These are phyloP conservation scores for Pythium myriotylum DNA, from an alignment of 352 stramenopile genomes.

Conservation along the genomic window DNA sequence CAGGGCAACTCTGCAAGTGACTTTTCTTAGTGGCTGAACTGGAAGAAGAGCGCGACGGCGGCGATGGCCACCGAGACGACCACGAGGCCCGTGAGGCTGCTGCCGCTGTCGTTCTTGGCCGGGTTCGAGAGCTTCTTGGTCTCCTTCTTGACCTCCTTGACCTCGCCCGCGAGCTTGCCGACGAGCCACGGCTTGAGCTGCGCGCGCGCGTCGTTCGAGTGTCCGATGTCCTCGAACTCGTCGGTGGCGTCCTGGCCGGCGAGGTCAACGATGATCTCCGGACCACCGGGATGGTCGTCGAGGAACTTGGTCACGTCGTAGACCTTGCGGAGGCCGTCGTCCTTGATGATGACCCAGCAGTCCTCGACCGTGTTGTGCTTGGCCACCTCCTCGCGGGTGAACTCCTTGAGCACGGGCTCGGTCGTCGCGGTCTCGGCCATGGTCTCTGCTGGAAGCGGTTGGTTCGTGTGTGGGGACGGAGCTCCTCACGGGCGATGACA, in stretches of 20 bases:
- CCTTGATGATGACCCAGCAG: slow-evolving; percentile 86
- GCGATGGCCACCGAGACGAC: slow-evolving; percentile 55
- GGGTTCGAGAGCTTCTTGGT: slow-evolving; percentile 24
- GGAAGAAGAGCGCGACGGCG: slow-evolving; percentile 60
- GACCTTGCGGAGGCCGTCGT: slow-evolving; percentile 86
- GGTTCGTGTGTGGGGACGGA: slow-evolving; percentile 5
- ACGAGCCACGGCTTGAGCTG: slow-evolving; percentile 94
- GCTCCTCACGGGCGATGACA: background rate
- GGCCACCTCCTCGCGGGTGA: slow-evolving; percentile 92
- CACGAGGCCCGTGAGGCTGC: slow-evolving; percentile 46
- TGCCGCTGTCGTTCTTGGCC: slow-evolving; percentile 44
- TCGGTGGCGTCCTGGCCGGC: slow-evolving; percentile 92
- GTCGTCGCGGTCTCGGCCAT: slow-evolving; percentile 1
- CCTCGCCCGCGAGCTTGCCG: slow-evolving; percentile 84
- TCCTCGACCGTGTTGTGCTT: slow-evolving; percentile 82
- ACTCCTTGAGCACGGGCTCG: slow-evolving; percentile 67
- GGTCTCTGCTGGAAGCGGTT: background rate
- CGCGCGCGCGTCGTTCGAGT: slow-evolving; percentile 95
- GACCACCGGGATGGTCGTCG: slow-evolving; percentile 98
- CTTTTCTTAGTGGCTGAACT: slow-evolving; percentile 37
- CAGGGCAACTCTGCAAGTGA: background rate
- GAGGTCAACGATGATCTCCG: slow-evolving; percentile 97
- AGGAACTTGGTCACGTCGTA: slow-evolving; percentile 98
- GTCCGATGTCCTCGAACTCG: slow-evolving; percentile 97
- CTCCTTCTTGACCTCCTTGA: slow-evolving; percentile 44